A percentile compares a stretch with the other conserved stretches of the same genome.
Evolutionary conservation across 225 moss, liverwort and hornwort species (phyloP).

Genomic region (Pseudisothecium myosuroides): DNA sequence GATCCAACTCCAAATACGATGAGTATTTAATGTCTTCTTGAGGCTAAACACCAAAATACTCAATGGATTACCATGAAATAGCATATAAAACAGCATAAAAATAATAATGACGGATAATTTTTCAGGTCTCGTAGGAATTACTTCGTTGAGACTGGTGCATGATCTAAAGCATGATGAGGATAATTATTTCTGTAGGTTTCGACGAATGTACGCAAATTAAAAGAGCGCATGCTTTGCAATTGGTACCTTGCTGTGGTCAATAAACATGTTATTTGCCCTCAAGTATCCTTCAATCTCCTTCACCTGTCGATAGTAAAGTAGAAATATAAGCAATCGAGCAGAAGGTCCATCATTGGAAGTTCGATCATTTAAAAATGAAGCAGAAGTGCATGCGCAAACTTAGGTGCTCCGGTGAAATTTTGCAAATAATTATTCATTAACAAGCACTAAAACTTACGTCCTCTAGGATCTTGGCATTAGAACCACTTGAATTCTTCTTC

Average conservation of each 20-base stretch:
- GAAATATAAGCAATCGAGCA: neutral
- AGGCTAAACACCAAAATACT: conserved; percentile 38
- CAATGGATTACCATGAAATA: neutral
- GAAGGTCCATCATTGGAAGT: neutral
- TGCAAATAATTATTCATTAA: neutral
- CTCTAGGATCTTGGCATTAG: neutral
- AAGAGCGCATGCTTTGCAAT: neutral
- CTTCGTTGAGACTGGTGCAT: neutral
- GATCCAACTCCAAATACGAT: conserved; percentile 64
- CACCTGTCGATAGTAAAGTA: conserved; percentile 24
- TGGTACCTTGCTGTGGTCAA: conserved; percentile 60
- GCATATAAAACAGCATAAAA: neutral
- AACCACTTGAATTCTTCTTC: neutral
- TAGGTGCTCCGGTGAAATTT: neutral
- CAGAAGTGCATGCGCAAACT: neutral
- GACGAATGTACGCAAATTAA: neutral
- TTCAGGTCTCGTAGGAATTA: neutral
- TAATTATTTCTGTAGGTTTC: neutral
- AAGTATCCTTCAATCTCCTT: conserved; percentile 71
- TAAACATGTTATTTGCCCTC: conserved; percentile 78
- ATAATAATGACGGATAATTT: neutral
- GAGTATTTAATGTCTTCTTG: conserved; percentile 64
- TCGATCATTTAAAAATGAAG: neutral
- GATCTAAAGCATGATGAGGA: neutral
- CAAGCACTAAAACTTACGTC: neutral